These are phyloP conservation scores for Silene vulgaris DNA, from an alignment of 179 eudicot species.

Conservation along the genomic window DNA sequence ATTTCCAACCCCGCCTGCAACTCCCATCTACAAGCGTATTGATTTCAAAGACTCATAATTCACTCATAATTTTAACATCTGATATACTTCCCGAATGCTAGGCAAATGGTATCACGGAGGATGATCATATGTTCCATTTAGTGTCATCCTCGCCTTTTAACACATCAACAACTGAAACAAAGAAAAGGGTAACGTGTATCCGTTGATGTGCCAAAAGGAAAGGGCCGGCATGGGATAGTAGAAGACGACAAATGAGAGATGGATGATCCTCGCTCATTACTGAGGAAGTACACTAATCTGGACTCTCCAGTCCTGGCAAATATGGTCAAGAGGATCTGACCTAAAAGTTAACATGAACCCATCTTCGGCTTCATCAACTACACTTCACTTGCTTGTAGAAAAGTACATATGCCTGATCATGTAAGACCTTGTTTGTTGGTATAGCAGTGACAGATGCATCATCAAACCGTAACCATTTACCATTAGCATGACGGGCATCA, in stretches of 20 bases:
- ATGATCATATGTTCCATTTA: too few species aligned
- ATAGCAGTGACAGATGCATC: conserved; percentile 66
- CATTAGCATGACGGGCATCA: conserved; percentile 60
- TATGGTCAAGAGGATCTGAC: not conserved
- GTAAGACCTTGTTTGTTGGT: conserved; percentile 61
- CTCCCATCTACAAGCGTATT: not conserved
- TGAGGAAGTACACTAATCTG: conserved; percentile 12
- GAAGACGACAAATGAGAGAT: too few species aligned
- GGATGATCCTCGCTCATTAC: not conserved
- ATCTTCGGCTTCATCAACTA: not conserved
- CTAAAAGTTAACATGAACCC: not conserved
- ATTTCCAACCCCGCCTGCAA: not conserved
- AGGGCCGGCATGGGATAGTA: too few species aligned
- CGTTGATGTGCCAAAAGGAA: too few species aligned
- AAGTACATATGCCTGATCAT: conserved; percentile 84
- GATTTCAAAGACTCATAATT: conserved; percentile 7
- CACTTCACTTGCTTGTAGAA: conserved; percentile 54
- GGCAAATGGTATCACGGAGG: not conserved
- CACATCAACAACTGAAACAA: too few species aligned
- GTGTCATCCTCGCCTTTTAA: too few species aligned
- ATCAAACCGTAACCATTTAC: conserved; percentile 78
- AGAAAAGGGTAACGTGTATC: too few species aligned
- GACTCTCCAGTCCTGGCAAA: conserved; percentile 6
- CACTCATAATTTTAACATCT: conserved; percentile 8
- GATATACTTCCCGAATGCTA: not conserved